Evolutionary conservation across 768 basidiomycete species (phyloP).

Genomic region (Candolleomyces eurysporus): DNA sequence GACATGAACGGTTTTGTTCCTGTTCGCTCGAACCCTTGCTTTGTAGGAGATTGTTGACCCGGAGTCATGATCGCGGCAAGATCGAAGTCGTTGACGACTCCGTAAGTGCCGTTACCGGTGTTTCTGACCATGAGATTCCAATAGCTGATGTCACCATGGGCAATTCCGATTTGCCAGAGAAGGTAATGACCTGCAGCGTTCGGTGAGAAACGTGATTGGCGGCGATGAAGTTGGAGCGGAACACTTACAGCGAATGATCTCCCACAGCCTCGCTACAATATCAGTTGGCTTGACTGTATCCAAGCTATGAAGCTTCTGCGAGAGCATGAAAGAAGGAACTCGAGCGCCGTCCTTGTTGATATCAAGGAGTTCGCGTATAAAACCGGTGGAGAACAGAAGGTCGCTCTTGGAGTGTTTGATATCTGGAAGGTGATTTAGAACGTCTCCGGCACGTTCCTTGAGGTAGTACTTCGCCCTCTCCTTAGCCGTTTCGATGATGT

Average conservation of each 20-base stretch:
- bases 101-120: too few relatives aligned
- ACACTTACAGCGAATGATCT: conserved; percentile 2
- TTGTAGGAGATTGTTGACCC: background rate
- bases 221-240: background rate
- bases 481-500: conserved; percentile 3
- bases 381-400: background rate
- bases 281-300: background rate
- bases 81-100: background rate
- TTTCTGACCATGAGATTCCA: conserved; percentile 6
- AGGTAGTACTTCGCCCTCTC: conserved; percentile 1
- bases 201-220: background rate
- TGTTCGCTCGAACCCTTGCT: conserved; percentile 4
- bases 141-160: conserved; percentile 6
- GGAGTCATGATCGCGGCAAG: conserved; percentile 3
- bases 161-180: conserved; percentile 4
- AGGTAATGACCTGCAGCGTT: conserved; percentile 2
- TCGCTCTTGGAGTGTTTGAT: background rate
- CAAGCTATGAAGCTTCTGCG: background rate
- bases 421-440: conserved; percentile 6
- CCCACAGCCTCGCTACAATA: background rate
- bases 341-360: background rate
- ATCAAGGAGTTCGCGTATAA: conserved; percentile 4
- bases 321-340: background rate
- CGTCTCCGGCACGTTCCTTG: background rate
- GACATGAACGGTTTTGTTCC: conserved; percentile 13